Percentiles rank a stretch among this genome's conserved stretches.
Evolutionary conservation across 331 rosid genomes (phyloP).

Genomic region (Rhamnella rubrinervis): DNA sequence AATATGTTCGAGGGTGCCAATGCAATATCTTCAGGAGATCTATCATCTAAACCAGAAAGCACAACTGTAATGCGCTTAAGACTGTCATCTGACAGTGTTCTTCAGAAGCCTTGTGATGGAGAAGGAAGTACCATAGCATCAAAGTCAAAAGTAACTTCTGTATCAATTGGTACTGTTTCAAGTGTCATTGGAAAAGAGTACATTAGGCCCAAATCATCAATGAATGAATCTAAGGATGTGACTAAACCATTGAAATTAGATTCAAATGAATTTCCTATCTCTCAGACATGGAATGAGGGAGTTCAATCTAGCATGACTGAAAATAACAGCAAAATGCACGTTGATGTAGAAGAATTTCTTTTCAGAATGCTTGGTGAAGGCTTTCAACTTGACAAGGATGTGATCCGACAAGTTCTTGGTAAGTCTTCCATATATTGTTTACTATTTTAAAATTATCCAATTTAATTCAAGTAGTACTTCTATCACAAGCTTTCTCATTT

Average conservation of each 20-base stretch:
- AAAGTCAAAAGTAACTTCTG: slow-evolving; percentile 22
- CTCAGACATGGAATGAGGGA: slow-evolving; percentile 30
- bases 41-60: background rate
- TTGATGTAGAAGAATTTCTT: slow-evolving; percentile 33
- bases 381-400: slow-evolving; percentile 33
- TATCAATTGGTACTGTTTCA: slow-evolving; percentile 36
- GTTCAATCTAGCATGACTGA: slow-evolving; percentile 6
- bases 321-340: slow-evolving; percentile 1
- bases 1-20: slow-evolving; percentile 22
- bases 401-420: slow-evolving; percentile 40
- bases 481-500: no score
- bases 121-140: slow-evolving; percentile 12
- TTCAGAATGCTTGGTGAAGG: slow-evolving; percentile 42
- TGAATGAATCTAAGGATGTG: slow-evolving; percentile 8
- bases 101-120: slow-evolving; percentile 14
- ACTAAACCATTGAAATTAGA: slow-evolving; percentile 32
- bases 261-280: slow-evolving; percentile 13
- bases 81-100: slow-evolving; percentile 5
- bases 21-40: slow-evolving; percentile 8
- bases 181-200: slow-evolving; percentile 37
- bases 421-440: slow-evolving; percentile 8
- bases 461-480: no score
- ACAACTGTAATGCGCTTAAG: slow-evolving; percentile 6
- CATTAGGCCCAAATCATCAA: slow-evolving; percentile 12
- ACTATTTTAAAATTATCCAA: no score